Evolutionary conservation across 352 stramenopile species (phyloP).

Genomic region (Phytophthora pistaciae): DNA sequence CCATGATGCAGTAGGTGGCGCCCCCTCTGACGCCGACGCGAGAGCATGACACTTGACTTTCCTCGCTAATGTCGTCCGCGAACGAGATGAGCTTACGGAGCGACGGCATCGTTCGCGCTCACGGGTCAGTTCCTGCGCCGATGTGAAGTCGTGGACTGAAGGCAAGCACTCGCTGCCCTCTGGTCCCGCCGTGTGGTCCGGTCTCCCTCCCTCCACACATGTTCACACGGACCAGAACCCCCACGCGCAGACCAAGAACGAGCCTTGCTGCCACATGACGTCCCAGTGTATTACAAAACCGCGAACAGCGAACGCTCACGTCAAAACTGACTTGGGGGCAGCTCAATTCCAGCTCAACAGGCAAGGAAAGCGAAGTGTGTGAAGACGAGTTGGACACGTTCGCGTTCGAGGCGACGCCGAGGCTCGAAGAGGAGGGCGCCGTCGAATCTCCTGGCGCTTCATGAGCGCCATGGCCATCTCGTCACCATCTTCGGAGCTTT

Average conservation of each 20-base stretch:
- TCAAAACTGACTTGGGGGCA: background rate
- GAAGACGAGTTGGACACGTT: background rate
- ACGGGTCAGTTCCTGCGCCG: background rate
- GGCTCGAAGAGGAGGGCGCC: constrained; percentile 36
- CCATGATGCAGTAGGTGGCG: constrained; percentile 58
- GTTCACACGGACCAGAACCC: constrained; percentile 23
- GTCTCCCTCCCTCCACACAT: constrained; percentile 11
- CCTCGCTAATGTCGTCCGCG: background rate
- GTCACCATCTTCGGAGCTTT: background rate
- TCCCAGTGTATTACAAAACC: background rate
- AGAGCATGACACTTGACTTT: constrained; percentile 24
- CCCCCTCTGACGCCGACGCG: constrained; percentile 48
- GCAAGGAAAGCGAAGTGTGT: constrained; percentile 5
- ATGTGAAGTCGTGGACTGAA: constrained; percentile 28
- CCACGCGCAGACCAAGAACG: constrained; percentile 4
- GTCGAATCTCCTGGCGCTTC: constrained; percentile 10
- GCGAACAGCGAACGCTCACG: background rate
- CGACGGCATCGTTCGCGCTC: background rate
- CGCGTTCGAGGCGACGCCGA: constrained; percentile 35
- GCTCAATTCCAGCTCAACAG: background rate
- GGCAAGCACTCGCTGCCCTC: background rate
- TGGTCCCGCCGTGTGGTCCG: constrained; percentile 1
- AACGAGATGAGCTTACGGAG: constrained; percentile 23
- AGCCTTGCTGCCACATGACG: constrained; percentile 3
- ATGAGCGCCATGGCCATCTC: background rate